phyloP scores from a whole-genome alignment of 2,329 filamentous ascomycete genomes.

The Fusarium ambrosium region DNA sequence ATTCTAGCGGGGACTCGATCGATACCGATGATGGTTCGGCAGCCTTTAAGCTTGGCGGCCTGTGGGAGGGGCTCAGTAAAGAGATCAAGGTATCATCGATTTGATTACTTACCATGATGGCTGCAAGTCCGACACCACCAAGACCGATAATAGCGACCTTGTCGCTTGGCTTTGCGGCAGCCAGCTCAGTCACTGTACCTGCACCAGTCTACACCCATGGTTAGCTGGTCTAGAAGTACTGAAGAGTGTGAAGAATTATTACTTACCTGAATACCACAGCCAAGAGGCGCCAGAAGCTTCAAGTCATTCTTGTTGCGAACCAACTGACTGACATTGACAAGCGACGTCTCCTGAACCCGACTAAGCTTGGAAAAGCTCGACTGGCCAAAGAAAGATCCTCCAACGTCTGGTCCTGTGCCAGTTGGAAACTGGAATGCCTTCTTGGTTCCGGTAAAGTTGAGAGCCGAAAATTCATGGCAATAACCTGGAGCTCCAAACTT shows the following conservation, averaged over 20 bases:
- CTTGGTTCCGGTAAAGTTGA: slow-evolving; percentile 14
- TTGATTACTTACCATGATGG: background rate
- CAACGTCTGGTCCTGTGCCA: background rate
- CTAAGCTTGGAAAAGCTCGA: slow-evolving; percentile 17
- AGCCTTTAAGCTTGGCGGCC: slow-evolving; percentile 14
- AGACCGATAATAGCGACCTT: slow-evolving; percentile 15
- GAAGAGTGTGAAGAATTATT: background rate
- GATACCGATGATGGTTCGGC: slow-evolving; percentile 17
- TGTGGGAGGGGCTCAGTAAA: background rate
- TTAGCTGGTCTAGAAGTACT: background rate
- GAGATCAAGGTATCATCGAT: background rate
- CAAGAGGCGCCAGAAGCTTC: slow-evolving; percentile 24
- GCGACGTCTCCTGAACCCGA: slow-evolving; percentile 14
- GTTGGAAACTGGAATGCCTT: background rate
- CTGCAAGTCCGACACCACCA: slow-evolving; percentile 13
- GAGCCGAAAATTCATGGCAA: slow-evolving; percentile 17
- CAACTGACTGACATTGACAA: slow-evolving; percentile 18
- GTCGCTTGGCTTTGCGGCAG: background rate
- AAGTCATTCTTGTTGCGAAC: slow-evolving; percentile 9
- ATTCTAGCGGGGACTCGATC: slow-evolving; percentile 9
- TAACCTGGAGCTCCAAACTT: slow-evolving; percentile 18
- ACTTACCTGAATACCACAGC: slow-evolving; percentile 13
- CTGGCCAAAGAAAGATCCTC: slow-evolving; percentile 21
- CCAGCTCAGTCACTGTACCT: background rate
- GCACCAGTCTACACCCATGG: background rate